Evolutionary conservation across 2,329 filamentous ascomycete genomes (phyloP), one percentile per base, ranked within the genome.

Genomic region (Botryosphaeria dothidea): DNA sequence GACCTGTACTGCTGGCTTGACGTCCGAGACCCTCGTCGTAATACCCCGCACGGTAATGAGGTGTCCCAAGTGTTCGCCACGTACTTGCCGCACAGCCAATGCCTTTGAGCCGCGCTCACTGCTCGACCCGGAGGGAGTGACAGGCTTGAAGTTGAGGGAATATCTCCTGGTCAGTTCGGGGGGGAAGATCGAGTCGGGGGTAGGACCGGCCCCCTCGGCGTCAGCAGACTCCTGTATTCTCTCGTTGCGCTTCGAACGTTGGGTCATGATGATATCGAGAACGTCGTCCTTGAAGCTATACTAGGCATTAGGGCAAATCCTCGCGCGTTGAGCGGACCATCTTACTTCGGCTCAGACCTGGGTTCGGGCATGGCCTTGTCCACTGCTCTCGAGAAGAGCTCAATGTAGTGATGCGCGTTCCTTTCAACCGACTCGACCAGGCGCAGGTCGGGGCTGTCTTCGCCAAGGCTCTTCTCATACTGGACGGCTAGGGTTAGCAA

Each of bases 1-100:
- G 74, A 99, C 96, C 75, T 94, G 91, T n/a, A 98, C 92, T 11
- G 95, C 89, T 41, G 95, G 95, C 83, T 99, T 99, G 71, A 99
- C 95, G 74, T 99, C 95, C 2, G 95, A 97, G 1, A 98, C 95
- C 74, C 95, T 87, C 1, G 95, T 99, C 2, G 93, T 90, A 68
- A 99, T 99, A 68, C 93, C 94, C 65, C 95, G 89, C 56, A 99
- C 87, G 4, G 95, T 98, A 76, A 99, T 98, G 68, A 99, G 86
- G 71, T 92, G 89, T 54, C 95, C 95, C 2, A 99, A 85, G 76
- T 99, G 92, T 72, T 97, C 93, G 71, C 94, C 95, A 46, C 92
- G 89, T 31, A 99, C 92, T 74, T 98, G 89, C 69, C 95, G 90
- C 31, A 99, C 95, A n/a, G 95, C 93, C 66, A 98, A 81, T 2